A percentile compares a stretch with the other conserved stretches of the same genome.
Evolutionary conservation across 2,329 filamentous ascomycete species (phyloP).

Genomic region (Fusarium verrucosum): DNA sequence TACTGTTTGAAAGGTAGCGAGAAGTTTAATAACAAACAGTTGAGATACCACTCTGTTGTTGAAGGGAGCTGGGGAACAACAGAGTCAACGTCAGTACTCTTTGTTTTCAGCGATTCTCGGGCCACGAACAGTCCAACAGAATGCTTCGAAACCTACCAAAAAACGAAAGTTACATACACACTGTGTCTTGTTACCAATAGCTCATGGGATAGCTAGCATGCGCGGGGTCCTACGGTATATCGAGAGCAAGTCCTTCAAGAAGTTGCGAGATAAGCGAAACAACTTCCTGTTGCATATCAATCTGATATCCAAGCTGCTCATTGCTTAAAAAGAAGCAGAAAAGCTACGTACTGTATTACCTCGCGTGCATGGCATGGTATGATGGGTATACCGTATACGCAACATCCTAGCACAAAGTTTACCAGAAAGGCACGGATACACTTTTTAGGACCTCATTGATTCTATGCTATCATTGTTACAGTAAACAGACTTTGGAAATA

Average conservation of each 20-base stretch:
- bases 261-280: constrained; percentile 22
- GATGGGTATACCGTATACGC: constrained; percentile 26
- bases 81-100: not conserved
- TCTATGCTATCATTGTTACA: not conserved
- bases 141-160: not conserved
- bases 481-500: constrained; percentile 1
- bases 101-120: not conserved
- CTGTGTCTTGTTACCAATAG: not conserved
- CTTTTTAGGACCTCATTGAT: not conserved
- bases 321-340: not conserved
- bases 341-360: not conserved
- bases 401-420: constrained; percentile 1
- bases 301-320: not conserved
- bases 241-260: not conserved
- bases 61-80: not conserved
- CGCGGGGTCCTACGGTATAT: no score
- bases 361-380: not conserved
- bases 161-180: not conserved
- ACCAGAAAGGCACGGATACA: not conserved
- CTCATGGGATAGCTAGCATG: no score
- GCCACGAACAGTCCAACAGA: not conserved
- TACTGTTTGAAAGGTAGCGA: not conserved
- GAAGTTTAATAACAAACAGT: not conserved
- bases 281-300: constrained; percentile 11
- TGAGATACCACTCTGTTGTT: not conserved